phyloP scores from a whole-genome alignment of 139 green algal genomes.

The Diplosphaera chodatii region DNA sequence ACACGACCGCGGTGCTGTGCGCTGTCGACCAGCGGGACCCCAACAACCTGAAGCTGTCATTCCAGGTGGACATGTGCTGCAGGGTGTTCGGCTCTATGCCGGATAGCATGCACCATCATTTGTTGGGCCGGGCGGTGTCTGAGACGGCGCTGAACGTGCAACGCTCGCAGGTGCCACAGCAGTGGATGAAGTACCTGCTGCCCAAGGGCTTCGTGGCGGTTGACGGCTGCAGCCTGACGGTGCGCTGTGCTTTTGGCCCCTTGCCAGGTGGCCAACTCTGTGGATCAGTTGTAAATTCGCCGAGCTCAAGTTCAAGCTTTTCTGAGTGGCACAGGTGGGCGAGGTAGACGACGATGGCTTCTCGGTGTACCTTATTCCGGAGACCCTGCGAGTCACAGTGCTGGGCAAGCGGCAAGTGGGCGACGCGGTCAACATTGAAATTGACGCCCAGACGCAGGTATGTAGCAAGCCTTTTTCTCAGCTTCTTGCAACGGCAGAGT shows the following conservation, averaged over 20 bases:
- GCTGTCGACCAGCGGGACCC: constrained; percentile 42
- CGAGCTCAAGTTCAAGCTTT: not conserved
- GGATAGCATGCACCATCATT: not conserved
- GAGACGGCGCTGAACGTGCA: no score
- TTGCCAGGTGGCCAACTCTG: no score
- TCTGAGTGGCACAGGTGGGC: constrained; percentile 19
- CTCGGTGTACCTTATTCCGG: constrained; percentile 91
- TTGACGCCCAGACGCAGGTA: constrained; percentile 85
- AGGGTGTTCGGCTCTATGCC: no score
- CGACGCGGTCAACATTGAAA: constrained; percentile 82
- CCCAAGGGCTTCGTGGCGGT: constrained; percentile 92
- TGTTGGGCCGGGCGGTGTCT: no score
- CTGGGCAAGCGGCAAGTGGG: constrained; percentile 60
- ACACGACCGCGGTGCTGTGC: constrained; percentile 57
- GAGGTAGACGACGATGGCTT: constrained; percentile 59
- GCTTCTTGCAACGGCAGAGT: no score
- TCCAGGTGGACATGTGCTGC: constrained; percentile 27
- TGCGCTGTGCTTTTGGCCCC: constrained; percentile 14
- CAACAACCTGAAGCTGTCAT: constrained; percentile 72
- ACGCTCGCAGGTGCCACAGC: constrained; percentile 23
- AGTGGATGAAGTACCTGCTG: constrained; percentile 90
- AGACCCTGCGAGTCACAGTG: constrained; percentile 80
- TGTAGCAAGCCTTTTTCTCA: no score
- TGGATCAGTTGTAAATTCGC: no score
- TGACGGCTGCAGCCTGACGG: constrained; percentile 88